Conservation (phyloP, 164 flowering plant genomes). For the Kalanchoe fedtschenkoi region DNA sequence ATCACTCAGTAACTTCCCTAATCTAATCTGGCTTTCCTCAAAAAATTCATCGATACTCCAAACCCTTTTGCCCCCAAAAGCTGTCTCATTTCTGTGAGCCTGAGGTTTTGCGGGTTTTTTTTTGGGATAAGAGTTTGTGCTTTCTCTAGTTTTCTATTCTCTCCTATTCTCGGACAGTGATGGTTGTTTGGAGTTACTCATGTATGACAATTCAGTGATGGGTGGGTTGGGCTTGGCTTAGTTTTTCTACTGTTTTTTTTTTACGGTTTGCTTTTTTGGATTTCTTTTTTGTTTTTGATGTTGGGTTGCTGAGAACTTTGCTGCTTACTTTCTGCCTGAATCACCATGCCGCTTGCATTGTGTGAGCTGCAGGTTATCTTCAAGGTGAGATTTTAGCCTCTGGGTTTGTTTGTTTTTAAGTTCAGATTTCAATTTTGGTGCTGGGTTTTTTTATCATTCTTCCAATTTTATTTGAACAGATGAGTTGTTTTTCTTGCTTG, state of each 20-base stretch:
- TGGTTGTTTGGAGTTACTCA: neutral
- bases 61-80: neutral
- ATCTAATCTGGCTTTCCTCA: neutral
- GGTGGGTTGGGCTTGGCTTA: too few species aligned
- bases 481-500: neutral
- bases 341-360: neutral
- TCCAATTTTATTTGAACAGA: neutral
- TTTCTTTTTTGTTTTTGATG: neutral
- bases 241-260: neutral
- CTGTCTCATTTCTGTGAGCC: neutral
- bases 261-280: neutral
- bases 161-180: neutral
- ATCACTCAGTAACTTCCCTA: neutral
- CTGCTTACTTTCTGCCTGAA: neutral
- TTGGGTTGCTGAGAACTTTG: neutral
- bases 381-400: neutral
- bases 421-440: neutral
- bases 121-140: neutral
- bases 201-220: too few species aligned
- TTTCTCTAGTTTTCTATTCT: neutral
- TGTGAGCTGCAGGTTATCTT: neutral
- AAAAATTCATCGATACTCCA: neutral
- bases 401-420: neutral
- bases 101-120: neutral
- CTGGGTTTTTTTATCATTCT: neutral